These are phyloP conservation scores for Leptodermis oblonga DNA, from an alignment of 257 asterid genomes.

Conservation along the genomic window DNA sequence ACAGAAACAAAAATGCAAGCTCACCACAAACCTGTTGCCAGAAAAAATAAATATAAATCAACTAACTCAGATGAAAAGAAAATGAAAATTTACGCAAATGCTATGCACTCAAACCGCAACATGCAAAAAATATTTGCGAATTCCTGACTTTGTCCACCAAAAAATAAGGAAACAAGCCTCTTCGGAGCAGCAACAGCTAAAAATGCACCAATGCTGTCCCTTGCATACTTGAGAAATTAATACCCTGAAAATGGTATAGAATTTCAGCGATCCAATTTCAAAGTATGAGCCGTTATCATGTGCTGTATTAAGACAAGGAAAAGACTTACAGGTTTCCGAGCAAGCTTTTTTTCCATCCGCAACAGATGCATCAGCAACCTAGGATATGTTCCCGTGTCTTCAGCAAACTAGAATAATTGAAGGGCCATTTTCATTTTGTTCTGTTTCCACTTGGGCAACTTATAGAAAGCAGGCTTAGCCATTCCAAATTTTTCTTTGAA, in stretches of 20 bases:
- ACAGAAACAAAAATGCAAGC: conserved; percentile 32
- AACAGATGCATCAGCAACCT: conserved; percentile 22
- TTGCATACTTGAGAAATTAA: conserved; percentile 29
- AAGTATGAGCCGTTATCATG: neutral
- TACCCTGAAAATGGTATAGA: conserved; percentile 20
- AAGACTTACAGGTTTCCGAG: conserved; percentile 31
- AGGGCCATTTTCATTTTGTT: conserved; percentile 93
- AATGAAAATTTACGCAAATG: neutral
- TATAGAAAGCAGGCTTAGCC: conserved; percentile 65
- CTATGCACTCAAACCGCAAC: conserved; percentile 31
- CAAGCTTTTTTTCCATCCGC: conserved; percentile 29
- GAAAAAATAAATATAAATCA: conserved; percentile 43
- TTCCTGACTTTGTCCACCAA: conserved; percentile 23
- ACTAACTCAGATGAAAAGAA: conserved; percentile 25
- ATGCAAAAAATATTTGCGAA: conserved; percentile 20
- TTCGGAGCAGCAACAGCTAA: conserved; percentile 61
- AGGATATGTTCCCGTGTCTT: conserved; percentile 17
- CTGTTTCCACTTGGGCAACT: conserved; percentile 98
- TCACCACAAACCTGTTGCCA: conserved; percentile 53
- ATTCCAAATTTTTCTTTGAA: conserved; percentile 86
- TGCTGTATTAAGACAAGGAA: conserved; percentile 11
- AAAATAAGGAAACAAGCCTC: conserved; percentile 27
- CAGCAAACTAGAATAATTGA: conserved; percentile 51
- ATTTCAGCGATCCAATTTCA: conserved; percentile 13
- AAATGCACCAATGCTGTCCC: conserved; percentile 54